Percentiles rank a stretch among this genome's conserved stretches.
Evolutionary conservation across 2,329 filamentous ascomycete genomes (phyloP).

Genomic region (Gnomoniopsis smithogilvyi): DNA sequence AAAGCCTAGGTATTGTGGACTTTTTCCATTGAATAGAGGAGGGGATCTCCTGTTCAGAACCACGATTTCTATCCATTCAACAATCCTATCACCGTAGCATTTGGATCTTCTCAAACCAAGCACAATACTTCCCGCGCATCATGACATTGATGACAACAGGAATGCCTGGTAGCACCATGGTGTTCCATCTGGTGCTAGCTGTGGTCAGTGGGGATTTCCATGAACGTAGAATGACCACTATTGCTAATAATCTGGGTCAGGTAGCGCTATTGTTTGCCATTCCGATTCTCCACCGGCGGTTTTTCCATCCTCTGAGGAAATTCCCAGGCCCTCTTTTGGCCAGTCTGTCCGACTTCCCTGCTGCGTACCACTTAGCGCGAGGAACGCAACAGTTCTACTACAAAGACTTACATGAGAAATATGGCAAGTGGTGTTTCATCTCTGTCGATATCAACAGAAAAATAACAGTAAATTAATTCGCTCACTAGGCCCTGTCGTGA

Average conservation of each 20-base stretch:
- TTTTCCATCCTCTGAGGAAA: conserved; percentile 23
- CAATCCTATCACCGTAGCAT: too few relatives aligned
- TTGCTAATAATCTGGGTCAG: not conserved
- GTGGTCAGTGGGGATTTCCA: too few relatives aligned
- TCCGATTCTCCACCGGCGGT: conserved; percentile 8
- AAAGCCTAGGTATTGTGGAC: too few relatives aligned
- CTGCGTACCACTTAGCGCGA: conserved; percentile 19
- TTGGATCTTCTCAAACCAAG: too few relatives aligned
- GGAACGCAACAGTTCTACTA: conserved; percentile 25
- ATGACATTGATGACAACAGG: too few relatives aligned
- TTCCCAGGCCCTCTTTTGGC: conserved; percentile 25
- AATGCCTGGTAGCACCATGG: too few relatives aligned
- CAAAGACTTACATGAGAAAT: conserved; percentile 24
- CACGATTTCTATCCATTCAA: too few relatives aligned
- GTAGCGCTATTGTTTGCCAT: not conserved
- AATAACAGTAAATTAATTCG: not conserved
- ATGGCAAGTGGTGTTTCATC: conserved; percentile 17
- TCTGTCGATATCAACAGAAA: not conserved
- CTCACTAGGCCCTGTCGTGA: conserved; percentile 22
- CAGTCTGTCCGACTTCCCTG: conserved; percentile 23
- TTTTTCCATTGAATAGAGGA: too few relatives aligned
- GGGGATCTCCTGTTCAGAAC: too few relatives aligned
- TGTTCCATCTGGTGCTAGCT: too few relatives aligned
- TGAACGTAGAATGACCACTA: too few relatives aligned
- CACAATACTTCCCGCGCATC: too few relatives aligned